Percentiles rank a stretch among this genome's conserved stretches.
Evolutionary conservation across 192 early-diverging fungal genomes (phyloP).

Genomic region (Chytriomyces confervae): DNA sequence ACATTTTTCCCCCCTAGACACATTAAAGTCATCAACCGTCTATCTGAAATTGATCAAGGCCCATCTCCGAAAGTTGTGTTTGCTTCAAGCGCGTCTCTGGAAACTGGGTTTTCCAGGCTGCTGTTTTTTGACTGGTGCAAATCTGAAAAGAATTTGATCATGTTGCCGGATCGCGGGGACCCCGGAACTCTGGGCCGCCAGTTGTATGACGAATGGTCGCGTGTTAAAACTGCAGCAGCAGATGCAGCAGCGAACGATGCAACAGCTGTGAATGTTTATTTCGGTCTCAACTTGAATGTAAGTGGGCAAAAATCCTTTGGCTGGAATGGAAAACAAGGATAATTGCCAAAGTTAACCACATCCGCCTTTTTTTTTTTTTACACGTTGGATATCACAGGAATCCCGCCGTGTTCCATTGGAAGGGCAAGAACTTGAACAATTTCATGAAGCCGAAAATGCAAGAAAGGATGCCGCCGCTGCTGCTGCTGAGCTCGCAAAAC

Average conservation of each 20-base stretch:
- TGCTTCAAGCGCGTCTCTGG: slow-evolving; percentile 79
- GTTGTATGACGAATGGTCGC: slow-evolving; percentile 73
- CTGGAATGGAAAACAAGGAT: no score
- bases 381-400: background rate
- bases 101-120: slow-evolving; percentile 80
- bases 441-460: slow-evolving; percentile 61
- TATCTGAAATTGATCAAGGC: slow-evolving; percentile 70
- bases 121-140: slow-evolving; percentile 78
- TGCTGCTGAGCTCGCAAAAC: slow-evolving; percentile 63
- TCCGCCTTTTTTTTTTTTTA: no score
- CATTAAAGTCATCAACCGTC: slow-evolving; percentile 16
- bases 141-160: slow-evolving; percentile 61
- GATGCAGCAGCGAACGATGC: background rate
- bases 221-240: background rate
- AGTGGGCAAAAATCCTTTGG: no score
- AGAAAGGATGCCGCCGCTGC: slow-evolving; percentile 64
- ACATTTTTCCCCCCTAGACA: background rate
- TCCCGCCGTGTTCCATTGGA: slow-evolving; percentile 74
- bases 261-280: slow-evolving; percentile 41
- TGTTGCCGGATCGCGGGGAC: slow-evolving; percentile 79
- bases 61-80: slow-evolving; percentile 83
- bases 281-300: slow-evolving; percentile 20
- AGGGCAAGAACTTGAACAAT: slow-evolving; percentile 82
- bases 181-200: slow-evolving; percentile 71
- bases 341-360: no score